These are phyloP conservation scores for Thermothelomyces thermophilus DNA, from an alignment of 2,329 filamentous ascomycete species.

Conservation along the genomic window DNA sequence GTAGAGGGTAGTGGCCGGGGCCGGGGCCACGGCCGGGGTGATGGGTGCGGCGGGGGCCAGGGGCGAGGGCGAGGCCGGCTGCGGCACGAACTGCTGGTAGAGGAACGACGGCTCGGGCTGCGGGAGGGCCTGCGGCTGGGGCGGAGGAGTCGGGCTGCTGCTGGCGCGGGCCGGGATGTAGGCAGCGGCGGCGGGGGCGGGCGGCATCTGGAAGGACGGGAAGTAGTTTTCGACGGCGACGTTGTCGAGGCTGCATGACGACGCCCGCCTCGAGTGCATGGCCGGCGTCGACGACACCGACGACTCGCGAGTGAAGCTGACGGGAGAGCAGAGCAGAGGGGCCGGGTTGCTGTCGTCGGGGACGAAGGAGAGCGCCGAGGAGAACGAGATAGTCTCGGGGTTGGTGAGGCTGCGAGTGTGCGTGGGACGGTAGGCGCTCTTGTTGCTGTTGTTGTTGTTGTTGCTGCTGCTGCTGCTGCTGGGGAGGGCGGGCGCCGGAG, in stretches of 20 bases:
- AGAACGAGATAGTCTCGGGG: constrained; percentile 47
- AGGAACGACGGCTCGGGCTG: constrained; percentile 43
- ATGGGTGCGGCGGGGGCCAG: constrained; percentile 33
- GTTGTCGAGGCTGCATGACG: constrained; percentile 62
- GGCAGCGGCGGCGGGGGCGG: constrained; percentile 35
- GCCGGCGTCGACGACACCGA: too few relatives aligned
- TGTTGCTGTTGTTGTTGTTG: too few relatives aligned
- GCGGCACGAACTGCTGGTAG: constrained; percentile 40
- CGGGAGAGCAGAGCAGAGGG: constrained; percentile 59
- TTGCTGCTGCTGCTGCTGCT: too few relatives aligned
- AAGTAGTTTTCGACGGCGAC: constrained; percentile 66
- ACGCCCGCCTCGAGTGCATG: constrained; percentile 51
- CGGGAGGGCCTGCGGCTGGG: constrained; percentile 26
- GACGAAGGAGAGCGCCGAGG: constrained; percentile 35
- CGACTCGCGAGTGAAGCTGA: constrained; percentile 44
- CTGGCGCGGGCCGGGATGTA: constrained; percentile 36
- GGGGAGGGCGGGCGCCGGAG: constrained; percentile 36
- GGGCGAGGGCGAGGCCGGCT: constrained; percentile 43
- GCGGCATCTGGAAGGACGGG: constrained; percentile 73
- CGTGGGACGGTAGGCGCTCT: constrained; percentile 35
- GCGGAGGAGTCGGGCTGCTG: constrained; percentile 23
- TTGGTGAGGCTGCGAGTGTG: constrained; percentile 56
- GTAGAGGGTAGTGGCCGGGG: constrained; percentile 62
- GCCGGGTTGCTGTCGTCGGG: constrained; percentile 32
- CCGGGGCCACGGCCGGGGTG: constrained; percentile 34